Conservation (phyloP, 495 filamentous ascomycete genomes). For the Aspergillus incahuasiensis region DNA sequence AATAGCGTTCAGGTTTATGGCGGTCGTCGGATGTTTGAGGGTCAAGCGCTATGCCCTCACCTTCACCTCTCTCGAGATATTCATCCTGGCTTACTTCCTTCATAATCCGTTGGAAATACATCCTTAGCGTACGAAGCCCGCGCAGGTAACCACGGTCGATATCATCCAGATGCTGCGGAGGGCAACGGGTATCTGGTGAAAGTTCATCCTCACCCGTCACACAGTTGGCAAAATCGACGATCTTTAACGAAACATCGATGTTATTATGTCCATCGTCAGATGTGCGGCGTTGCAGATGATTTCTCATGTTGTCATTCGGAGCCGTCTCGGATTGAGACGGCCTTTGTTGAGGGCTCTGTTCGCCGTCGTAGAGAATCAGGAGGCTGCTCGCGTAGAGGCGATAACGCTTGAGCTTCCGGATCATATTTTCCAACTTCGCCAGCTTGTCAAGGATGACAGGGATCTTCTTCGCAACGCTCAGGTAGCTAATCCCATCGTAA, state of each 20-base stretch:
- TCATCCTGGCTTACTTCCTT: slow-evolving; percentile 64
- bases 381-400: slow-evolving; percentile 95
- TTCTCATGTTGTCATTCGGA: slow-evolving; percentile 15
- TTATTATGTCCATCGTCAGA: slow-evolving; percentile 47
- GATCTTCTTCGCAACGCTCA: slow-evolving; percentile 76
- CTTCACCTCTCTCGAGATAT: slow-evolving; percentile 45
- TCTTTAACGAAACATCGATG: slow-evolving; percentile 73
- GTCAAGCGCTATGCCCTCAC: slow-evolving; percentile 37
- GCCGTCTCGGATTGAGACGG: slow-evolving; percentile 12
- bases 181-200: slow-evolving; percentile 62
- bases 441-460: slow-evolving; percentile 83
- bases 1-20: slow-evolving; percentile 31
- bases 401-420: slow-evolving; percentile 73
- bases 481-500: slow-evolving; percentile 79
- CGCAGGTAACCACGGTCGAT: slow-evolving; percentile 88
- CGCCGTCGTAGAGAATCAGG: slow-evolving; percentile 90
- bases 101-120: slow-evolving; percentile 87
- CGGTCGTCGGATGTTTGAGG: slow-evolving; percentile 28
- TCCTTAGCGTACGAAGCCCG: slow-evolving; percentile 70
- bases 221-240: slow-evolving; percentile 98
- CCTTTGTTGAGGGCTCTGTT: slow-evolving; percentile 27
- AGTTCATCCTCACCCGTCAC: slow-evolving; percentile 77
- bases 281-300: slow-evolving; percentile 21
- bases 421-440: slow-evolving; percentile 73
- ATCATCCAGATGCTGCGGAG: slow-evolving; percentile 72